Percentiles rank a stretch among this genome's conserved stretches.
phyloP scores from a whole-genome alignment of 1,284 basidiomycete genomes.

The Sporisorium iseilematis-ciliati region DNA sequence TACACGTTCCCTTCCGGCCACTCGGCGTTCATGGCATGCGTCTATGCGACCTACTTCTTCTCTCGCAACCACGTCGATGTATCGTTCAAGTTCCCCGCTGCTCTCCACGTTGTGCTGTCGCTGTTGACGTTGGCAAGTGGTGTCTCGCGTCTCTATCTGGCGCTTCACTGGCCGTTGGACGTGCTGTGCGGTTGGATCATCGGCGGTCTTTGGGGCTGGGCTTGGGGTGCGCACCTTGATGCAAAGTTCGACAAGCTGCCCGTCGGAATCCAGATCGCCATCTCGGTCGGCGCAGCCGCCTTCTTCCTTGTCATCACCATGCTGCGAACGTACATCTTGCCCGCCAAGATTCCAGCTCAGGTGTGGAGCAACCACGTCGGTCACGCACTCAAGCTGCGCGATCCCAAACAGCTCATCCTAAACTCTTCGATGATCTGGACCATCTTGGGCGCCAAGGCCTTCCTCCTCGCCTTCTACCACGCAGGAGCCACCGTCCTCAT shows the following conservation, averaged over 20 bases:
- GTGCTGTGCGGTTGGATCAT: conserved; percentile 28
- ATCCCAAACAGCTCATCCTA: conserved; percentile 28
- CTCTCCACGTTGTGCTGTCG: conserved; percentile 11
- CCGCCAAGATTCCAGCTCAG: conserved; percentile 27
- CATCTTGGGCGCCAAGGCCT: conserved; percentile 13
- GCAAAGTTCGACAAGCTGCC: conserved; percentile 19
- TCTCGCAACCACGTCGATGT: conserved; percentile 15
- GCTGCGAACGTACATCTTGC: conserved; percentile 24
- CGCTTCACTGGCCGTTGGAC: conserved; percentile 31
- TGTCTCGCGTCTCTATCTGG: conserved; percentile 31
- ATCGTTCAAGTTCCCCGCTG: conserved; percentile 16
- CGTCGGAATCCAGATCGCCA: conserved; percentile 22
- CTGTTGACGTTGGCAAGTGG: conserved; percentile 24
- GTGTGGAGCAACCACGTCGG: conserved; percentile 28
- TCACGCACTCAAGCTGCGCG: conserved; percentile 22
- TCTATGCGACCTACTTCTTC: conserved; percentile 29
- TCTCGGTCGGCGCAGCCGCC: conserved; percentile 14
- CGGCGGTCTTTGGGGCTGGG: conserved; percentile 31
- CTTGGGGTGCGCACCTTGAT: conserved; percentile 18
- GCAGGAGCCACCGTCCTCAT: conserved; percentile 25
- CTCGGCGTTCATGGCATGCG: conserved; percentile 31
- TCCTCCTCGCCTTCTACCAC: conserved; percentile 19
- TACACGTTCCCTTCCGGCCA: conserved; percentile 32
- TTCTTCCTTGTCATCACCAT: conserved; percentile 26
- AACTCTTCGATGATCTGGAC: conserved; percentile 31